Evolutionary conservation across 768 basidiomycete genomes (phyloP).

Genomic region (Hydnum rufescens): DNA sequence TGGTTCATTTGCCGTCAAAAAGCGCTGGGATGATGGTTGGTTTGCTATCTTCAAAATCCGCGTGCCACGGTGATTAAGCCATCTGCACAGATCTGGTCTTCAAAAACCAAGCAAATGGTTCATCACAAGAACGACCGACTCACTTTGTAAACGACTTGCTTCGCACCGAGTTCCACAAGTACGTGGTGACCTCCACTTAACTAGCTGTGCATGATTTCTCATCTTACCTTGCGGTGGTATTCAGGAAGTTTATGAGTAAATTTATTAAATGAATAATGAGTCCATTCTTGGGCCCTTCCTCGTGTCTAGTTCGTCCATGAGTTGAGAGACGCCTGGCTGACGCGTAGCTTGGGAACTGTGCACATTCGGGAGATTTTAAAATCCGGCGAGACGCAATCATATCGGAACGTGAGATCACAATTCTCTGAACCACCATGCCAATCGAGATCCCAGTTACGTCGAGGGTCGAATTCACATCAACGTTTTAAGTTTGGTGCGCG

Average conservation of each 20-base stretch:
- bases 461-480: too few relatives aligned
- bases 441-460: too few relatives aligned
- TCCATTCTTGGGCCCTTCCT: too few relatives aligned
- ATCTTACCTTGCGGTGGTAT: slow-evolving; percentile 4
- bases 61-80: not conserved
- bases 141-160: slow-evolving; percentile 92
- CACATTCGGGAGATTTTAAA: too few relatives aligned
- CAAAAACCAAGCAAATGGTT: slow-evolving; percentile 94
- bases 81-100: slow-evolving; percentile 69
- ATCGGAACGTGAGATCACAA: too few relatives aligned
- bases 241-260: slow-evolving; percentile 79
- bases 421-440: too few relatives aligned
- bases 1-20: slow-evolving; percentile 78
- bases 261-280: slow-evolving; percentile 56
- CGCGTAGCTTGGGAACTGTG: too few relatives aligned
- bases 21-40: slow-evolving; percentile 87
- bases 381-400: too few relatives aligned
- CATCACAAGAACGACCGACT: slow-evolving; percentile 35
- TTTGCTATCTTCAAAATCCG: slow-evolving; percentile 7
- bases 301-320: too few relatives aligned
- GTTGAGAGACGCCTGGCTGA: too few relatives aligned
- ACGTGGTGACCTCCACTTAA: slow-evolving; percentile 16
- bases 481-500: too few relatives aligned
- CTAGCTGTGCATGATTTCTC: not conserved
- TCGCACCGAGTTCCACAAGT: slow-evolving; percentile 89